Percentiles rank a stretch among this genome's conserved stretches.
phyloP scores from a whole-genome alignment of 495 filamentous ascomycete species.

The Tuber umbilicatum region DNA sequence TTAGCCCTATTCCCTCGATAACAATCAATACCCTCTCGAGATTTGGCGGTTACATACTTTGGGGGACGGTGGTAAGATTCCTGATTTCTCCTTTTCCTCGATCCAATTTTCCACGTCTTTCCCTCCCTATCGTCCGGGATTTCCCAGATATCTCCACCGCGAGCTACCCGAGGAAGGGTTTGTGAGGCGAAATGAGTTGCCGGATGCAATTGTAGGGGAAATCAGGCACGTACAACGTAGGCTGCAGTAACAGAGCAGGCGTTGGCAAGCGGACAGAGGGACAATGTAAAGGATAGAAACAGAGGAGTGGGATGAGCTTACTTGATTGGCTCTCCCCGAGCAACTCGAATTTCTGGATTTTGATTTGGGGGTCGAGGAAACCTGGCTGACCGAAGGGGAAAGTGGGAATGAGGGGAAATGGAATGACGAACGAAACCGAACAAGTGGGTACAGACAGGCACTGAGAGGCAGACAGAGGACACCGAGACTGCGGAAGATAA shows the following conservation, averaged over 20 bases:
- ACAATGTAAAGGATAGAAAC: neutral
- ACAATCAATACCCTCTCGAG: neutral
- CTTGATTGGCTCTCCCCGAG: neutral
- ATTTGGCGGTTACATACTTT: neutral
- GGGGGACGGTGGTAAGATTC: neutral
- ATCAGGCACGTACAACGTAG: neutral
- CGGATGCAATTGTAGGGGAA: neutral
- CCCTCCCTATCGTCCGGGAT: neutral
- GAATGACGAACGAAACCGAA: neutral
- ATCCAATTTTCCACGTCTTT: neutral
- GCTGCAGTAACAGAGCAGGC: neutral
- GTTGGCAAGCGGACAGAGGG: constrained; percentile 3
- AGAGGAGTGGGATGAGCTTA: neutral
- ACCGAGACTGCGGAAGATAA: neutral
- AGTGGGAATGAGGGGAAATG: constrained; percentile 5
- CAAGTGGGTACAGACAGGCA: neutral
- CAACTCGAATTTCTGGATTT: neutral
- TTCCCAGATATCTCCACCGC: neutral
- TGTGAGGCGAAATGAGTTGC: neutral
- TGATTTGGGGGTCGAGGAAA: neutral
- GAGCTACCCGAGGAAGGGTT: neutral
- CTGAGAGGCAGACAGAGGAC: neutral
- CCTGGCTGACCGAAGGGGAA: neutral
- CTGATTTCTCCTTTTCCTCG: neutral
- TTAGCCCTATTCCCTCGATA: neutral